Conservation (phyloP, 1,284 basidiomycete genomes). For the Sporisorium exsertum region DNA sequence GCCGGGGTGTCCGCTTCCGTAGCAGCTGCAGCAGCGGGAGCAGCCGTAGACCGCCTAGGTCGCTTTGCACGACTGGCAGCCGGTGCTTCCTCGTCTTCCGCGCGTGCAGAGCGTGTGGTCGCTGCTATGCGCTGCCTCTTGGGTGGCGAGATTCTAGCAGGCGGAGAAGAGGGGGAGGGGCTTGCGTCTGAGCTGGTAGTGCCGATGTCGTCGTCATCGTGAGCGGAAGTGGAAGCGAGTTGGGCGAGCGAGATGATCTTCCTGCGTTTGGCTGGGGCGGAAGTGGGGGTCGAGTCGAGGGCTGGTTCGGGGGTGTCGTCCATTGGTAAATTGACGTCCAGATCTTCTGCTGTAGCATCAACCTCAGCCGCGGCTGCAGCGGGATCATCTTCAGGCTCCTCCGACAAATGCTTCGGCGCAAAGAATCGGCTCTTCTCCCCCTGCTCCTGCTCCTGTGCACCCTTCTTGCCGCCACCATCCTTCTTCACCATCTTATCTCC, state of each 20-base stretch:
- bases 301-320: neutral
- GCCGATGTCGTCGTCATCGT: constrained; percentile 18
- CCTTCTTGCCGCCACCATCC: constrained; percentile 6
- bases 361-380: neutral
- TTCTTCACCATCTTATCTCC: constrained; percentile 36
- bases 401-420: constrained; percentile 6
- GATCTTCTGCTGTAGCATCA: constrained; percentile 7
- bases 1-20: neutral
- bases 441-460: neutral
- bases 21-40: neutral
- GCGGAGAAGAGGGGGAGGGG: constrained; percentile 7
- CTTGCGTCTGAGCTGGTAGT: constrained; percentile 9
- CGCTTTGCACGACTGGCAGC: constrained; percentile 15
- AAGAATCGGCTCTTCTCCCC: constrained; percentile 36
- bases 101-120: neutral
- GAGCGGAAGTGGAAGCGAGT: constrained; percentile 24
- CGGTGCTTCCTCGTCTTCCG: neutral
- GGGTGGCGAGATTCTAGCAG: neutral
- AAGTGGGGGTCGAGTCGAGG: constrained; percentile 1
- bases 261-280: constrained; percentile 32
- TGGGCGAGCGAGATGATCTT: constrained; percentile 52
- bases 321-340: constrained; percentile 7
- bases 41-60: constrained; percentile 4
- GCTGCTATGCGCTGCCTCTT: constrained; percentile 16
- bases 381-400: neutral